These are phyloP conservation scores for Thelonectria blattea DNA, from an alignment of 2,329 filamentous ascomycete species.

Conservation along the genomic window DNA sequence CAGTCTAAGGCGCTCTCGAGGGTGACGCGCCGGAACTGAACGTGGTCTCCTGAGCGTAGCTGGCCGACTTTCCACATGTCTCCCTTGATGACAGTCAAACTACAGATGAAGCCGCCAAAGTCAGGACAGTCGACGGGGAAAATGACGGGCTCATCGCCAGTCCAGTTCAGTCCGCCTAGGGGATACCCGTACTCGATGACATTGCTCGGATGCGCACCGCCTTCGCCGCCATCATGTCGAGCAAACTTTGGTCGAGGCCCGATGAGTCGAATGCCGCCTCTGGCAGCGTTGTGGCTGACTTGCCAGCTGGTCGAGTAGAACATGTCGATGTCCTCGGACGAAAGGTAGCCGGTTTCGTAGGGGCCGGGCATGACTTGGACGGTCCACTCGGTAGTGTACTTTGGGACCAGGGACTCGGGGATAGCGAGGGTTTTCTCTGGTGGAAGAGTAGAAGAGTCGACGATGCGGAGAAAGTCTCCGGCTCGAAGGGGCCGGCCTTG, in stretches of 20 bases:
- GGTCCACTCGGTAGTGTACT: slow-evolving; percentile 19
- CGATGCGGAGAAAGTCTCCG: slow-evolving; percentile 24
- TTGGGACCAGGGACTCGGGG: slow-evolving; percentile 3
- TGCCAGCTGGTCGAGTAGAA: slow-evolving; percentile 65
- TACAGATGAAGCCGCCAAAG: slow-evolving; percentile 42
- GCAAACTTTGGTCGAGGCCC: slow-evolving; percentile 66
- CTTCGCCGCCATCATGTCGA: slow-evolving; percentile 64
- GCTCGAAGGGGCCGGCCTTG: slow-evolving; percentile 62
- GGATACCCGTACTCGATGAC: slow-evolving; percentile 51
- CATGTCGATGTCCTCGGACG: slow-evolving; percentile 58
- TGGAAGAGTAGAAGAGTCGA: slow-evolving; percentile 1
- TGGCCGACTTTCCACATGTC: slow-evolving; percentile 47
- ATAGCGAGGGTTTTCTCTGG: not conserved
- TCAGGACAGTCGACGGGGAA: slow-evolving; percentile 43
- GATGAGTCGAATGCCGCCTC: slow-evolving; percentile 65
- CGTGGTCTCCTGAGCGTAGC: slow-evolving; percentile 40
- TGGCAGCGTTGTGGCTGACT: slow-evolving; percentile 65
- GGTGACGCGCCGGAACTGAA: slow-evolving; percentile 49
- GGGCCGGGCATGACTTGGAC: slow-evolving; percentile 43
- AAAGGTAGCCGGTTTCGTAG: slow-evolving; percentile 41
- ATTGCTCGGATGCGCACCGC: slow-evolving; percentile 67
- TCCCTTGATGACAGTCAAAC: slow-evolving; percentile 39
- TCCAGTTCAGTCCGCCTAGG: slow-evolving; percentile 42
- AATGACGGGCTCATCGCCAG: slow-evolving; percentile 44
- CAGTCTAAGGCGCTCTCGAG: slow-evolving; percentile 14